Percentiles rank a stretch among this genome's conserved stretches.
Evolutionary conservation across 257 asterid genomes (phyloP).

Genomic region (Scutellaria minor): DNA sequence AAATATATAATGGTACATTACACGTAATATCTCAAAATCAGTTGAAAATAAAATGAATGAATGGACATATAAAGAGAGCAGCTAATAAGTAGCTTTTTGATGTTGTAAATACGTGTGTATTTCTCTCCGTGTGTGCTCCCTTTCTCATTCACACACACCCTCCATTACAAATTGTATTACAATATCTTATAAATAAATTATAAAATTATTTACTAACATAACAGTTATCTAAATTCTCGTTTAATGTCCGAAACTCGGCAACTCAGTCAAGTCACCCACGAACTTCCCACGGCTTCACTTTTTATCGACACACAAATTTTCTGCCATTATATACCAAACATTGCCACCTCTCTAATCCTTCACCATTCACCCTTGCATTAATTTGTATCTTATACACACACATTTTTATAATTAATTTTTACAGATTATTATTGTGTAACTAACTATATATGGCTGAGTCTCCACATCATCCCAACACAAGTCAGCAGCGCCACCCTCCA

Average conservation of each 20-base stretch:
- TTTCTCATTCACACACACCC: no score
- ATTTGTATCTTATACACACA: no score
- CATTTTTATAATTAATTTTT: no score
- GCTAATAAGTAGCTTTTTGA: constrained; percentile 12
- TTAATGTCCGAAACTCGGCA: no score
- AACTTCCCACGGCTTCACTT: constrained; percentile 57
- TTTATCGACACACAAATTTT: background rate
- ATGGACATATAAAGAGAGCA: constrained; percentile 5
- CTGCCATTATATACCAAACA: constrained; percentile 40
- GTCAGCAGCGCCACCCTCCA: constrained; percentile 28
- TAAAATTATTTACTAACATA: no score
- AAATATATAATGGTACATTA: no score
- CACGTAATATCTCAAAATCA: background rate
- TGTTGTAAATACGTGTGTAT: background rate
- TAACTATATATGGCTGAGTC: constrained; percentile 40
- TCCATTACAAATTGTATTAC: no score
- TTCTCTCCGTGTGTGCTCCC: background rate
- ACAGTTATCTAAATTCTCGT: no score
- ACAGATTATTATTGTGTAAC: no score
- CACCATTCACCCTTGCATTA: background rate
- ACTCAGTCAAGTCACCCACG: constrained; percentile 46
- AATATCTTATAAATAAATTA: no score
- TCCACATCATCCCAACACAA: no score
- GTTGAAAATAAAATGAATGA: background rate
- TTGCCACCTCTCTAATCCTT: no score